Base-by-base conservation (phyloP, 768 basidiomycete genomes). In the Tephrocybe sp. region DNA sequence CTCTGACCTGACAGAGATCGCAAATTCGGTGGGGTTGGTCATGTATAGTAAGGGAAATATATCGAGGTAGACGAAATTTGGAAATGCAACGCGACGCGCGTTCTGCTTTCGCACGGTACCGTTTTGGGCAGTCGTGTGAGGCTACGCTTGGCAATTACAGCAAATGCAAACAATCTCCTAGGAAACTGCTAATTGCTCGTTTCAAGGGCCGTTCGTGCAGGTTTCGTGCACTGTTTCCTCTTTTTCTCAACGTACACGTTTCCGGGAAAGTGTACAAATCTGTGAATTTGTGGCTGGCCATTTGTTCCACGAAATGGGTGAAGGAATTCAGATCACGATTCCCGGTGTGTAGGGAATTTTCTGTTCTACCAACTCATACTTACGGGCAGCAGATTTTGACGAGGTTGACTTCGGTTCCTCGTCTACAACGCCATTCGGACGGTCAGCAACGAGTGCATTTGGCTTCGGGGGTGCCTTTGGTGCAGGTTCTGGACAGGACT, bases 381-480 rank as follows among this genome's bases (percentile, higher is more conserved):
- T 58, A 55, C 41, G 38, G 35, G 40, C 32, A 38, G 50, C 26
- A 92, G 90, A 89, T 64, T 86, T 92, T 67, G 86, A 85, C 58
- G 89, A 90, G 57, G 87, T 88, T 54, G 84, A 88, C 58, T 79
- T 77, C 54, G 69, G 69, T 51, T 71, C 79, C 51, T 69, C 77
- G 42, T 74, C 79, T 3, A 81, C 87, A 18, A 81, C 80, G 45
- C 83, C 87, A 1, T 91, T 92, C 68, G 86, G 87, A 47, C 82
- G 87, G 26, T 65, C 78, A 44, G 79, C 69, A 41, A 69, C 64
- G 12, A 56, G 64, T 54, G 60, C 58, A 4, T 76, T 78, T 62
- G 75, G 78, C 16, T 71, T 70, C 61, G 64, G 63, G 44, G 69
- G 65, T 31, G 76, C 77, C 13, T 69, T 70, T 53, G 76, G 77